phyloP scores from a whole-genome alignment of 805 yeast genomes.

The Clavispora santaluciae region DNA sequence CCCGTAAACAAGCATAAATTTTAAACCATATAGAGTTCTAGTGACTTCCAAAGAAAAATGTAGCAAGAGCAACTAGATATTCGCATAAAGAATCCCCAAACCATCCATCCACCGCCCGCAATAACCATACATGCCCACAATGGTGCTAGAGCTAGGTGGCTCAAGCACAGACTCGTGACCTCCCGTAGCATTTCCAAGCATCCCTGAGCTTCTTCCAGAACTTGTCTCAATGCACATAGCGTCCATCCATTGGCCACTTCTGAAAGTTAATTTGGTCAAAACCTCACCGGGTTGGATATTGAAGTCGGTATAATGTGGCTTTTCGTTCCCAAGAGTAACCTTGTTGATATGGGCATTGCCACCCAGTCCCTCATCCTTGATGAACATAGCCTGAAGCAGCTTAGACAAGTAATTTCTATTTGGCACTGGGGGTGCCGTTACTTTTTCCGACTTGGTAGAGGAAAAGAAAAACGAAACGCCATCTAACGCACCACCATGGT shows the following conservation, averaged over 20 bases:
- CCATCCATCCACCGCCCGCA: constrained; percentile 69
- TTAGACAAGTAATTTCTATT: constrained; percentile 35
- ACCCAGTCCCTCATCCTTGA: neutral
- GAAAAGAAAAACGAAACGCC: constrained; percentile 57
- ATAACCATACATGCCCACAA: constrained; percentile 73
- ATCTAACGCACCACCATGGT: constrained; percentile 75
- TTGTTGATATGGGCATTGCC: neutral
- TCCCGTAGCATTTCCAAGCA: constrained; percentile 69
- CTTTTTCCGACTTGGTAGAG: neutral
- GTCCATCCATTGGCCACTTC: constrained; percentile 89
- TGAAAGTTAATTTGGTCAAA: constrained; percentile 54
- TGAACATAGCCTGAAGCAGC: neutral
- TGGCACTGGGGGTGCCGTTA: constrained; percentile 40
- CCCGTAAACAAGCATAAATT: neutral
- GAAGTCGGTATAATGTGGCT: constrained; percentile 50
- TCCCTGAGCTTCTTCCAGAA: constrained; percentile 46
- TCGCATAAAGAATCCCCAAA: constrained; percentile 60
- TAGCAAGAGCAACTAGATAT: neutral
- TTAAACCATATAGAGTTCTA: no score
- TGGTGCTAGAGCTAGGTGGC: constrained; percentile 56
- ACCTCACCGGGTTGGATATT: constrained; percentile 52
- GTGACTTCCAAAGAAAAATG: neutral
- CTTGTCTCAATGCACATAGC: constrained; percentile 70
- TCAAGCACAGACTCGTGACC: constrained; percentile 48
- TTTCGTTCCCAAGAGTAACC: constrained; percentile 48